Conservation (phyloP, 371 early-diverging fungal species). For the Encephalitozoon romaleae region DNA sequence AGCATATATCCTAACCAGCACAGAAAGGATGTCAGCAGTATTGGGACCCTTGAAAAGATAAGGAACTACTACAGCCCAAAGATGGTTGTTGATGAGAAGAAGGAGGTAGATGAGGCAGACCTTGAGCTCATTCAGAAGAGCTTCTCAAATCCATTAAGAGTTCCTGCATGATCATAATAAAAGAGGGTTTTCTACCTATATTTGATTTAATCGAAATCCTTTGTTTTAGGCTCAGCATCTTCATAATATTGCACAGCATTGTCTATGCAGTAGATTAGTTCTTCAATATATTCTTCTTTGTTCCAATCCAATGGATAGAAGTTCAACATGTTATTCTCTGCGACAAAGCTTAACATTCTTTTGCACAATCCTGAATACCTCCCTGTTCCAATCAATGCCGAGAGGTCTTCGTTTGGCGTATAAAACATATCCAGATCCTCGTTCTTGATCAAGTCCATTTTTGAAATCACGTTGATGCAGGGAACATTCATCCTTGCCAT, state of each 20-base stretch:
- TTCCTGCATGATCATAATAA: not conserved
- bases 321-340: constrained; percentile 80
- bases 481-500: constrained; percentile 87
- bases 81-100: not conserved
- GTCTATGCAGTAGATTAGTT: constrained; percentile 75
- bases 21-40: not conserved
- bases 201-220: not conserved
- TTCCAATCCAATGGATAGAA: constrained; percentile 80
- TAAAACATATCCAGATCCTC: not conserved
- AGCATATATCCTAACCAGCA: not conserved
- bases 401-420: constrained; percentile 61
- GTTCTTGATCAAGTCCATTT: constrained; percentile 72
- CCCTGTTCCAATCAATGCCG: constrained; percentile 64
- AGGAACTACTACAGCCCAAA: constrained; percentile 1
- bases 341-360: constrained; percentile 28
- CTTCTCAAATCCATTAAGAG: not conserved
- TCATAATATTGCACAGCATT: constrained; percentile 88
- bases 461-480: constrained; percentile 86
- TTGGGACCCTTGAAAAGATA: not conserved
- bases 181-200: not conserved
- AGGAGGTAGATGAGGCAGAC: not conserved
- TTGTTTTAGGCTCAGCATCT: constrained; percentile 69
- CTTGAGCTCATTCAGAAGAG: not conserved
- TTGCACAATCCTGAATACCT: constrained; percentile 49
- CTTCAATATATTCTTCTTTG: constrained; percentile 80